A percentile compares a stretch with the other conserved stretches of the same genome.
These are phyloP conservation scores for Eudorina sp. DNA, from an alignment of 139 green algal species.

Conservation along the genomic window DNA sequence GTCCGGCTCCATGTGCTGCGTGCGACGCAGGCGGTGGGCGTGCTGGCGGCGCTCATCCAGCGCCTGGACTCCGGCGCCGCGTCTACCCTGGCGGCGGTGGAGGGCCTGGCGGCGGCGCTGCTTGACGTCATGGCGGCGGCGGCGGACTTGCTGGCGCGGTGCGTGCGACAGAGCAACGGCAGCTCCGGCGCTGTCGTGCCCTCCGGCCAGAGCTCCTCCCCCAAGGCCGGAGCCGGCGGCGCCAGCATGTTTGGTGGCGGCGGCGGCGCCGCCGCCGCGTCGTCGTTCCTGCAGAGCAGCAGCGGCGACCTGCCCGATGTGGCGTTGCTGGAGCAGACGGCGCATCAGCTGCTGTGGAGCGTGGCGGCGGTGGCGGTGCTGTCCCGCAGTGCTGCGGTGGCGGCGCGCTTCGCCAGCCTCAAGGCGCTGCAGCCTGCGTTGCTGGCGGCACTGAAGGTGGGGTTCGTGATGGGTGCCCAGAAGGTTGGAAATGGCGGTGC, in stretches of 20 bases:
- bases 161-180: neutral
- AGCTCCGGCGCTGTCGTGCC: neutral
- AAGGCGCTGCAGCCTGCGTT: slow-evolving; percentile 43
- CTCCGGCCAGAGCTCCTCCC: neutral
- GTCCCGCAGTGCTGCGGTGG: slow-evolving; percentile 42
- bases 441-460: slow-evolving; percentile 31
- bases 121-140: slow-evolving; percentile 28
- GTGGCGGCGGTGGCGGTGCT: slow-evolving; percentile 49
- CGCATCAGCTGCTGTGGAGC: slow-evolving; percentile 39
- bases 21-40: slow-evolving; percentile 35
- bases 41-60: slow-evolving; percentile 28
- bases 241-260: neutral
- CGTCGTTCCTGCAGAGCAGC: neutral
- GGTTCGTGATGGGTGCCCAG: neutral
- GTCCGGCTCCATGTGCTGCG: too few relatives aligned
- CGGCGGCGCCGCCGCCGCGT: neutral
- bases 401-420: slow-evolving; percentile 44
- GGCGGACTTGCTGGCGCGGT: slow-evolving; percentile 6
- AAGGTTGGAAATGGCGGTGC: too few relatives aligned
- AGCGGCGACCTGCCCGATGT: slow-evolving; percentile 27
- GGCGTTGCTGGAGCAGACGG: neutral
- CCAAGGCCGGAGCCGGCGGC: neutral
- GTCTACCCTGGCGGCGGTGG: slow-evolving; percentile 36
- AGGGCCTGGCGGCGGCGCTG: slow-evolving; percentile 43
- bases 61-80: slow-evolving; percentile 24